Conservation (phyloP, 164 flowering plant genomes). For the Tinospora cordifolia region DNA sequence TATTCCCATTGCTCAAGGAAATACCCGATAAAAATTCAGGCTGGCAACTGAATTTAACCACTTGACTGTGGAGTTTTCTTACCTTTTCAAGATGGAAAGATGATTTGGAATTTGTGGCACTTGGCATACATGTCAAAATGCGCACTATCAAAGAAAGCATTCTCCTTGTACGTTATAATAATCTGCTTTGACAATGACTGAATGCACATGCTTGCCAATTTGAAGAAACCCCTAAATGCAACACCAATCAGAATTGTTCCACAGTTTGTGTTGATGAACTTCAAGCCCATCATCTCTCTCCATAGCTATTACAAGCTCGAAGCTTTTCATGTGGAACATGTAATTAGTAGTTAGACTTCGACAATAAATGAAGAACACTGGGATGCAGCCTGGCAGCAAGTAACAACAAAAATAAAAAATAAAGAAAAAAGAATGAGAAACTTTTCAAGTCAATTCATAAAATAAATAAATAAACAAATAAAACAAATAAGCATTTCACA, state of each 20-base stretch:
- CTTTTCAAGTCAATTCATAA: background rate
- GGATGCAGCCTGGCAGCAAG: background rate
- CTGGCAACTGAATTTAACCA: constrained; percentile 40
- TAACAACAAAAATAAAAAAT: no score
- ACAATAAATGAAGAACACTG: constrained; percentile 1
- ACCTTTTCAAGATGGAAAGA: constrained; percentile 29
- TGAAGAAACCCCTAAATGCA: constrained; percentile 22
- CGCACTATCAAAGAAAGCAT: constrained; percentile 59
- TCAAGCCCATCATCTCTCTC: constrained; percentile 34
- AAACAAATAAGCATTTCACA: background rate
- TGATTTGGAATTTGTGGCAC: constrained; percentile 39
- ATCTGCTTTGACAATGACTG: constrained; percentile 42
- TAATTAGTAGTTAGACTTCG: background rate
- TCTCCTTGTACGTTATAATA: constrained; percentile 17
- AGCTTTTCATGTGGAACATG: constrained; percentile 12
- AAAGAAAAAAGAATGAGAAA: background rate
- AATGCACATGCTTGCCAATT: constrained; percentile 52
- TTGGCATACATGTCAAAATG: constrained; percentile 77
- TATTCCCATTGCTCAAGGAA: constrained; percentile 28
- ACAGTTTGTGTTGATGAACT: constrained; percentile 47
- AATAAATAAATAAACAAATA: background rate
- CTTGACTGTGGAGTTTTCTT: constrained; percentile 29
- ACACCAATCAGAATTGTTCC: constrained; percentile 61
- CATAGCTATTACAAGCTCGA: constrained; percentile 26
- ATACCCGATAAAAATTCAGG: constrained; percentile 23